Percentiles rank a stretch among this genome's conserved stretches.
Conservation (phyloP, 805 yeast species). For the Kuraishia ogatae region DNA sequence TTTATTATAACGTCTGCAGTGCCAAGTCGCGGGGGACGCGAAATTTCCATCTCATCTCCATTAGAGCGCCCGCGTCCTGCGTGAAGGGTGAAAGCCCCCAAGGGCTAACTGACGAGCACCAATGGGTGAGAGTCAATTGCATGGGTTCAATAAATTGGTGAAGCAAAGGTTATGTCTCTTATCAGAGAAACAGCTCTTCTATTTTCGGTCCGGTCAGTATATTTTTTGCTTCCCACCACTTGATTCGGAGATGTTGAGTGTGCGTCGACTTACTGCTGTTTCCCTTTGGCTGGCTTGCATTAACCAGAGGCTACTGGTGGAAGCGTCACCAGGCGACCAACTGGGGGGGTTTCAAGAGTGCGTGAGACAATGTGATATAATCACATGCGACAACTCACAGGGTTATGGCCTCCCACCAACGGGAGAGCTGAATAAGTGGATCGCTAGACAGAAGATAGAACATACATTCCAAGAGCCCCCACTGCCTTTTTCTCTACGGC, state of each 20-base stretch:
- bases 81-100: neutral
- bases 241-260: neutral
- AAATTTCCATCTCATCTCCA: neutral
- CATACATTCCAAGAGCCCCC: slow-evolving; percentile 30
- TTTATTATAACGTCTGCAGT: neutral
- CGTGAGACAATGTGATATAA: slow-evolving; percentile 37
- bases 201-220: neutral
- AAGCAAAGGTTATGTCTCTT: no score
- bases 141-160: no score
- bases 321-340: slow-evolving; percentile 55
- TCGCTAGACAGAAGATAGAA: slow-evolving; percentile 21
- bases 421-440: slow-evolving; percentile 9
- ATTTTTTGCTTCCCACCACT: neutral
- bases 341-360: slow-evolving; percentile 50
- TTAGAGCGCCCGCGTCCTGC: neutral
- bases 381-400: slow-evolving; percentile 20
- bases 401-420: slow-evolving; percentile 16
- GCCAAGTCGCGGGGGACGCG: neutral
- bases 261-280: neutral
- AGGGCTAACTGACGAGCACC: no score
- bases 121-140: no score
- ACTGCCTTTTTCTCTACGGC: slow-evolving; percentile 29
- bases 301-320: neutral
- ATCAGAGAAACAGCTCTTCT: no score
- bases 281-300: neutral